phyloP scores from a whole-genome alignment of 768 basidiomycete genomes.

The Pleurotus ostreatus region DNA sequence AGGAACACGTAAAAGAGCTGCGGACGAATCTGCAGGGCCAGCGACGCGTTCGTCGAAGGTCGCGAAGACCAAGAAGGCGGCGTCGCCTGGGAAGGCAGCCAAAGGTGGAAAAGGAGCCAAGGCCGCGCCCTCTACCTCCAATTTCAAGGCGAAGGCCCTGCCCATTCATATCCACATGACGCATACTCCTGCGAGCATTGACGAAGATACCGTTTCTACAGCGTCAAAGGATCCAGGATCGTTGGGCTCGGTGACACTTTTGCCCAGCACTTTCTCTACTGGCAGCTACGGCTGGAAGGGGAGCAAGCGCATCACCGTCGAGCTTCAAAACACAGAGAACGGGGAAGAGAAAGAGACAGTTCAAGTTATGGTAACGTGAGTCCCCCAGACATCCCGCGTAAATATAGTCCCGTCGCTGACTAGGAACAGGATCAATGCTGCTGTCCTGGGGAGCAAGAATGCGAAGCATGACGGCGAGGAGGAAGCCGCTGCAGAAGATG shows the following conservation, averaged over 20 bases:
- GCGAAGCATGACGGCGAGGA: slow-evolving; percentile 33
- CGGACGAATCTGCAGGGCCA: slow-evolving; percentile 28
- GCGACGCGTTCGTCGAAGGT: slow-evolving; percentile 47
- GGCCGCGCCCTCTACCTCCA: slow-evolving; percentile 41
- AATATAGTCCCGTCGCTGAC: not conserved
- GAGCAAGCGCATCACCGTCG: slow-evolving; percentile 60
- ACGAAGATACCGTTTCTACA: slow-evolving; percentile 28
- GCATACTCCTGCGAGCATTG: slow-evolving; percentile 52
- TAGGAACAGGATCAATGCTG: slow-evolving; percentile 63
- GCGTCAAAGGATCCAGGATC: slow-evolving; percentile 53
- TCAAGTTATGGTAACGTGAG: slow-evolving; percentile 71
- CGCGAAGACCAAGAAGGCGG: slow-evolving; percentile 40
- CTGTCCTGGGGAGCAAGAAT: slow-evolving; percentile 67
- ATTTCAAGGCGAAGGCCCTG: slow-evolving; percentile 62
- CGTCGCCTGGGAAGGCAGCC: slow-evolving; percentile 28
- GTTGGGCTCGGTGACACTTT: slow-evolving; percentile 51
- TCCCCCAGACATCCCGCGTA: slow-evolving; percentile 11
- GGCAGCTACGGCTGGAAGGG: slow-evolving; percentile 89
- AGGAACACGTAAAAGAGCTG: slow-evolving; percentile 34
- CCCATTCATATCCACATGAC: slow-evolving; percentile 69
- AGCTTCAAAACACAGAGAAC: slow-evolving; percentile 48
- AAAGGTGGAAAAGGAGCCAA: slow-evolving; percentile 38
- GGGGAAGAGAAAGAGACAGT: slow-evolving; percentile 60
- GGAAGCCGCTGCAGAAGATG: slow-evolving; percentile 20
- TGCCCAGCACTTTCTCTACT: slow-evolving; percentile 60